Evolutionary conservation across 495 filamentous ascomycete species (phyloP), one percentile per base, ranked within the genome.

Genomic region (Aspergillus haitiensis): DNA sequence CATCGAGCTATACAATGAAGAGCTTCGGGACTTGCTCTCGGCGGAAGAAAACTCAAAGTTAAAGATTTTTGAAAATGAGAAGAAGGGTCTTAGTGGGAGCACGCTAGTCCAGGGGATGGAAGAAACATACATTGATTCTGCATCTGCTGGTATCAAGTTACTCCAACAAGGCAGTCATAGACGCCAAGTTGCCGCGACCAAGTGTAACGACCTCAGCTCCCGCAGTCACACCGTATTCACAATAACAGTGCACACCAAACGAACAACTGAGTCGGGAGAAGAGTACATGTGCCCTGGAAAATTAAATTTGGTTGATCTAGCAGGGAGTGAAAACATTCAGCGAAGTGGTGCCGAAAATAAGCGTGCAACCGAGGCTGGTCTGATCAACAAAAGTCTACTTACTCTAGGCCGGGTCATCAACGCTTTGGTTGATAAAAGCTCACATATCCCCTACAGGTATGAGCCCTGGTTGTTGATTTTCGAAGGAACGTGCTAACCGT

Each of bases 81-180:
- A 89, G 65, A 95, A 91, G 64, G 90, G 90, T 13, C 83, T 90
- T 61, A 78, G 80, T 31, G 61, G 64, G 34, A 82, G 87, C 12
- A 96, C 92, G 0, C 65, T 97, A 36, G 93, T 98, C 3, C 94
- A 98, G 69, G 94, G 94, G 7, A 96, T 98, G 93, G 95, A 98
- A 70, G 94, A 98, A 71, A 86, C 86, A 0, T 91, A 93, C 66
- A 95, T 98, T 66, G 88, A 90, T 68, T 89, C 78, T 52, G 93
- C 95, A 1, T 75, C 83, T 11, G 86, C 92, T 18, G 94, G 94
- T 48, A 90, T 98, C 69, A 87, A 88, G 67, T 78, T 97, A 45
- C 82, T 98, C n/a, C 91, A 93, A 58, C 79, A 88, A 47, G 94
- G 94, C 40, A 97, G 92, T 68, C 81, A 95, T 69, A 95, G 90